phyloP scores from a whole-genome alignment of 805 yeast genomes.

The Ogataea zsoltii region DNA sequence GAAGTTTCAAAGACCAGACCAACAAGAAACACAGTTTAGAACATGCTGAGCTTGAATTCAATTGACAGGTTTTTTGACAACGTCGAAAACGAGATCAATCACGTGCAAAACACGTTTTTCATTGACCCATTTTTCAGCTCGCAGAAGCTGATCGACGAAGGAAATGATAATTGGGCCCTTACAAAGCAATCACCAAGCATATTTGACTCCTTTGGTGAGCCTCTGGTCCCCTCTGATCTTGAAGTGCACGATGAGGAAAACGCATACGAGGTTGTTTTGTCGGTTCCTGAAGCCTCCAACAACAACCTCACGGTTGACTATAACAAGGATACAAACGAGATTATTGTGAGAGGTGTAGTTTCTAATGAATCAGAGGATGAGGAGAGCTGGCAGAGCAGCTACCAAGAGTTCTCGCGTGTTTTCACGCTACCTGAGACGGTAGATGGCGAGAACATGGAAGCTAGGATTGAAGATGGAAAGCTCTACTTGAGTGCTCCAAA shows the following conservation, averaged over 20 bases:
- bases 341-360: conserved; percentile 46
- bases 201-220: conserved; percentile 25
- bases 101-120: conserved; percentile 36
- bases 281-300: conserved; percentile 50
- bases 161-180: no score
- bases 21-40: no score
- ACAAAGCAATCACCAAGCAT: no score
- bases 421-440: conserved; percentile 44
- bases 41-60: conserved; percentile 34
- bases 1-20: no score
- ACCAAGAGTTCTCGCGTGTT: conserved; percentile 41
- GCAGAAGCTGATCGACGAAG: no score
- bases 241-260: conserved; percentile 47
- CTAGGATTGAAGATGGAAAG: no score
- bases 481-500: no score
- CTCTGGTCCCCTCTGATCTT: conserved; percentile 42
- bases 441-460: no score
- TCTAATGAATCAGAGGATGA: conserved; percentile 24
- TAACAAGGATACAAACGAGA: conserved; percentile 44
- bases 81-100: conserved; percentile 42
- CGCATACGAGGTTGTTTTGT: conserved; percentile 41
- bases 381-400: conserved; percentile 22
- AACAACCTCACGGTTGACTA: conserved; percentile 47
- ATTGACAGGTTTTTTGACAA: conserved; percentile 45
- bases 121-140: conserved; percentile 32